A percentile compares a stretch with the other conserved stretches of the same genome.
These are phyloP conservation scores for Monosporascus cannonballus DNA, from an alignment of 2,329 filamentous ascomycete genomes.

Conservation along the genomic window DNA sequence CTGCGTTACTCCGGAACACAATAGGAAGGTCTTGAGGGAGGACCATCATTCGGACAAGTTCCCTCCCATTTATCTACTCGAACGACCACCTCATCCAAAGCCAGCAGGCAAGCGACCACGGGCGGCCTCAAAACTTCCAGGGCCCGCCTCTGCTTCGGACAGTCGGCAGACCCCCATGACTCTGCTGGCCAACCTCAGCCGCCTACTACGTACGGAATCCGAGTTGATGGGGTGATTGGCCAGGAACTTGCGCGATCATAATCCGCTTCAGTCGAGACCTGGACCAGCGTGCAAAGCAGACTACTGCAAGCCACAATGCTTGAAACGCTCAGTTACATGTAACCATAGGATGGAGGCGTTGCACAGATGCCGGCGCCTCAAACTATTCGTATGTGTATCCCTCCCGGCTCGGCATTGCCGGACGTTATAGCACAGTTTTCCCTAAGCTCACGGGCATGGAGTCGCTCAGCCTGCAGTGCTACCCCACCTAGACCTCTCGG, in stretches of 20 bases:
- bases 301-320: slow-evolving; percentile 11
- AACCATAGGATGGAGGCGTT: no score
- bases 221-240: no score
- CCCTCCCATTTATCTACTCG: neutral
- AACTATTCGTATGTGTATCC: neutral
- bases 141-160: neutral
- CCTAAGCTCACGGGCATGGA: no score
- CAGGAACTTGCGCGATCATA: no score
- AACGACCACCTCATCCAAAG: neutral
- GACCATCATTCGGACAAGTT: no score
- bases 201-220: no score
- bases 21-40: no score
- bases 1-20: neutral
- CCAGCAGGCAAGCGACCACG: neutral
- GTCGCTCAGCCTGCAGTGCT: no score
- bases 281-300: neutral
- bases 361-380: no score
- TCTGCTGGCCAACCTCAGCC: no score
- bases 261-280: neutral
- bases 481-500: no score
- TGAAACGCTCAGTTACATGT: neutral
- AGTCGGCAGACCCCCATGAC: no score
- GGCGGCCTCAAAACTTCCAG: neutral
- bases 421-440: neutral
- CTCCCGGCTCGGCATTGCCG: neutral